Base-by-base conservation (phyloP, 2,329 filamentous ascomycete species). In the Microsporum ferrugineum region DNA sequence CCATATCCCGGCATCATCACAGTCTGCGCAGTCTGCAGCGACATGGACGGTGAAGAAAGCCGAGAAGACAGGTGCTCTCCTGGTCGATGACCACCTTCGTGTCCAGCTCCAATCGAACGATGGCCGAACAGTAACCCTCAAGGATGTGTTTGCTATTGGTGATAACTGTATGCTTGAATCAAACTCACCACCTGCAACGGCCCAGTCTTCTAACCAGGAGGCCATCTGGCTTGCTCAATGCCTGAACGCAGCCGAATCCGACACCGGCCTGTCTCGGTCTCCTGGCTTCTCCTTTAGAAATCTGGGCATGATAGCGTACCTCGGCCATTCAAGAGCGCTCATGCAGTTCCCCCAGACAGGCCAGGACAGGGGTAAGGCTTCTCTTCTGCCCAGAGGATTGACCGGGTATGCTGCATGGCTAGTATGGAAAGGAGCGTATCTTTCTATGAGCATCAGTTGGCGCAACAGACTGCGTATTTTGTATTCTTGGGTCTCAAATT, bases 131-230 rank as follows among this genome's bases (percentile, higher is more conserved):
- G 78, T 76, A 1, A 73, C 79, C 2, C 71, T 83, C 47, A 72
- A 77, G 17, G 80, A 84, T 62, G 81, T 84, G 58, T 82, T 76
- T 60, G 75, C 80, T 1, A 67, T 82, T 6, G 83, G 82, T 17
- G 83, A 84, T 71, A 84, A 82, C 64, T 80, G 80, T 0, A 76
- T 78, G 64, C 72, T 79, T 1, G 80, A 82, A 67, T 77, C 71
- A 2, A 79, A 78, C 0, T 69, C 73, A 0, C 81, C 75, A 0
- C 82, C 82, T 0, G 81, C 82, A 0, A 85, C 82, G 0, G 82
- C 82, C 1, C 82, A 84, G 68, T 82, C 83, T 0, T 80, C 82
- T 0, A 77, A 76, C 14, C 83, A 85, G 67, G 81, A 84, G 68
- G 82, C 82, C 0, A 73, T 76, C 29, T 84, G 82, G 82, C 74